Base-by-base conservation (phyloP, 495 filamentous ascomycete species). In the Hypoxylon subgilvum region DNA sequence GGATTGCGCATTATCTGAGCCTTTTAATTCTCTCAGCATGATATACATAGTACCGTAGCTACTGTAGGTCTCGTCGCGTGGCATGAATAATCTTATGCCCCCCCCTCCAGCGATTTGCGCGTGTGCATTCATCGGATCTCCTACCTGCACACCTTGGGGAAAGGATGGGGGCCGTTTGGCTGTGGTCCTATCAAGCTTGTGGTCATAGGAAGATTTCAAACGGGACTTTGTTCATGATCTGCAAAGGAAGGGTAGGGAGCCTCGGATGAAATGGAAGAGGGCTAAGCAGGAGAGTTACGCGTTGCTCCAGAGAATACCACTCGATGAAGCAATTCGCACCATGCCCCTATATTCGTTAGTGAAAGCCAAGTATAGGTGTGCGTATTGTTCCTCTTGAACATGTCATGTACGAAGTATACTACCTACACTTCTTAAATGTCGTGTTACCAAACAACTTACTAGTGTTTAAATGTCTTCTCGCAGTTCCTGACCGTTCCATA, bases 1-100 rank as follows among this genome's bases (percentile, higher is more conserved):
- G 59, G 46, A 47, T 28, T 34, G 25, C 42, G 47, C 48, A 55
- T 57, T 64, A 59, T 64, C 9, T 64, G 49, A 39, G 59, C 16
- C 60, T 63, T 63, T 63, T 64, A 64, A 59, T 64, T 59, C 49
- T 50, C 54, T 64, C 54, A 58, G 36, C 51, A 35, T 47, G 27
- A 48, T 27, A 40, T 51, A 43, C n/a, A n/a, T n/a, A n/a, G n/a
- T n/a, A 23, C 57, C 18, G 34, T 48, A n/a, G n/a, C n/a, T n/a
- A n/a, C n/a, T n/a, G n/a, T n/a, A n/a, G n/a, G 49, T 49, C 52
- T 31, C 34, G 48, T 52, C 54, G 43, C 54, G 49, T 52, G 49
- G 44, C 49, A 45, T 30, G 36, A 57, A 49, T 39, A n/a, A n/a
- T n/a, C n/a, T n/a, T 32, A 23, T 44, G 21, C 39, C 41, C 21